Evolutionary conservation across 257 asterid species (phyloP), one percentile per base, ranked within the genome.

Genomic region (Thymus quinquecostatus): DNA sequence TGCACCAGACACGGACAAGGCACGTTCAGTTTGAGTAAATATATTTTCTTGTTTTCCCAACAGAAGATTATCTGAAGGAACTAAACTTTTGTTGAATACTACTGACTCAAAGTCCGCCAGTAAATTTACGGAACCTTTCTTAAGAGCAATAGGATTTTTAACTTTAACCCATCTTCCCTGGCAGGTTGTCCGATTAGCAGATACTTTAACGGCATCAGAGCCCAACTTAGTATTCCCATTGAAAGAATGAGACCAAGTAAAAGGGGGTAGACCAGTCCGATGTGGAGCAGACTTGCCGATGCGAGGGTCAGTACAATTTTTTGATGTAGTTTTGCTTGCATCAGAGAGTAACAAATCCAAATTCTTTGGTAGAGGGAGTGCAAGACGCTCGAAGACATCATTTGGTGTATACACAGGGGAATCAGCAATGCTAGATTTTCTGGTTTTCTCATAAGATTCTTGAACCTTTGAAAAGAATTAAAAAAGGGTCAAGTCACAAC

Each of bases 151-250:
- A 70, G 72, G 72, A 68, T 80, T 83, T 69, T 82, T 77, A 74
- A 94, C 84, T 80, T 84, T 94, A 36, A 78, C 84, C 99, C 99
- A 94, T 79, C 88, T 85, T 63, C 96, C 97, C 54, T 78, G 91
- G 83, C 99, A 94, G 64, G 75, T 49, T 60, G 87, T 72, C 78
- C 89, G 89, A 78, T 71, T 79, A 59, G 88, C 68, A 70, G 97
- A 75, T 68, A 83, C 69, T 75, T 89, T 94, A 43, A 75, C 79
- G 29, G 98, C 80, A 78, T 94, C 99, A 43, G 88, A 74, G 68
- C 85, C 86, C 73, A 80, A 78, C 84, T 88, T 94, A 59, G 66
- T 81, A 73, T 89, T 83, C 61, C 92, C 96, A 30, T 90, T 79
- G 67, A 84, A 83, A 50, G 89, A 75, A 68, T 87, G 87, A 13